A percentile compares a stretch with the other conserved stretches of the same genome.
phyloP scores from a whole-genome alignment of 2,329 filamentous ascomycete genomes.

The Camptophora hylomeconis region DNA sequence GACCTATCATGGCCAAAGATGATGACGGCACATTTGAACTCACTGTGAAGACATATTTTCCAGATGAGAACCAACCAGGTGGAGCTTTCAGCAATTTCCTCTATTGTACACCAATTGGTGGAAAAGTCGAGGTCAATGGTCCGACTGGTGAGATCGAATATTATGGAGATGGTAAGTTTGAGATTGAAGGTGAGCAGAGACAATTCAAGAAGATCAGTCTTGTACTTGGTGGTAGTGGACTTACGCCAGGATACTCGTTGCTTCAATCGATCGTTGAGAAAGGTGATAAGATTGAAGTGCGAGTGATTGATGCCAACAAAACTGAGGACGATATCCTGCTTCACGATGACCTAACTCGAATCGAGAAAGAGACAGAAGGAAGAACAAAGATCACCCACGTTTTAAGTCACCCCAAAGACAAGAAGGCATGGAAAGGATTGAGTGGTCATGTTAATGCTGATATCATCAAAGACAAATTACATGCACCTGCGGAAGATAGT shows the following conservation, averaged over 20 bases:
- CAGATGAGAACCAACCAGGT: conserved; percentile 33
- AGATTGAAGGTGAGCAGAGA: conserved; percentile 28
- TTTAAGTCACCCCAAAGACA: conserved; percentile 29
- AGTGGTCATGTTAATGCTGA: conserved; percentile 32
- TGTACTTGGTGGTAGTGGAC: conserved; percentile 37
- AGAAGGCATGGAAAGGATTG: conserved; percentile 29
- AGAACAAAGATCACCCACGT: conserved; percentile 36
- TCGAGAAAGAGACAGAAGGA: conserved; percentile 25
- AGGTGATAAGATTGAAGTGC: conserved; percentile 26
- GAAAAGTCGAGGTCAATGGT: conserved; percentile 39
- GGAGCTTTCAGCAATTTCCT: conserved; percentile 43
- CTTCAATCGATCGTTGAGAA: conserved; percentile 29
- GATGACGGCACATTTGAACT: conserved; percentile 36
- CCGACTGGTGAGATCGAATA: conserved; percentile 40
- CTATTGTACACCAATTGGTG: conserved; percentile 35
- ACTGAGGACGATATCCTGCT: conserved; percentile 36
- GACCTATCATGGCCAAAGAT: conserved; percentile 29
- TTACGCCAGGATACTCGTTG: conserved; percentile 40
- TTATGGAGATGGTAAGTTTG: conserved; percentile 33
- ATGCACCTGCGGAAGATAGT: conserved; percentile 27
- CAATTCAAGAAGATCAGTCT: conserved; percentile 34
- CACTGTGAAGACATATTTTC: conserved; percentile 40
- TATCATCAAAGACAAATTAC: conserved; percentile 29
- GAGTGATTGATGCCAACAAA: conserved; percentile 37
- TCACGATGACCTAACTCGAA: conserved; percentile 28